phyloP scores from a whole-genome alignment of 371 early-diverging fungal genomes.

The Capillidium rhysosporum region DNA sequence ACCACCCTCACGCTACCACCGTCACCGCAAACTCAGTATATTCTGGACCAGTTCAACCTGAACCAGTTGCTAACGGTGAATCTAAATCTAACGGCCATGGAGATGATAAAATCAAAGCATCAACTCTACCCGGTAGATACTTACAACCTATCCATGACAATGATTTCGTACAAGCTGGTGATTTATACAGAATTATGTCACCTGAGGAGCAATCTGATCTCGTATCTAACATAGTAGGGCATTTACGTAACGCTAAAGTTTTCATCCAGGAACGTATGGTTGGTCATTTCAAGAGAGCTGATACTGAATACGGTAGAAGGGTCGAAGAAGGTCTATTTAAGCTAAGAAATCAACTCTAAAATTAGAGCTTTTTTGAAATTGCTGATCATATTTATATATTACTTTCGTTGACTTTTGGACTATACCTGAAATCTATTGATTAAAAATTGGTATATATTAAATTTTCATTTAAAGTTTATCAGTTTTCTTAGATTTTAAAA shows the following conservation, averaged over 20 bases:
- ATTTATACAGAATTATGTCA: slow-evolving; percentile 23
- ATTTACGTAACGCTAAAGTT: slow-evolving; percentile 22
- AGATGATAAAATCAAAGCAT: slow-evolving; percentile 12
- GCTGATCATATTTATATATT: too few relatives aligned
- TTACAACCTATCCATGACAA: slow-evolving; percentile 24
- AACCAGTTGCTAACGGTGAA: neutral
- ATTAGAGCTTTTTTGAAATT: too few relatives aligned
- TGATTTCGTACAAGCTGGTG: slow-evolving; percentile 30
- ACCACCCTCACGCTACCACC: neutral
- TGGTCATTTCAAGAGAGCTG: slow-evolving; percentile 27
- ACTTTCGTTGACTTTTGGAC: too few relatives aligned
- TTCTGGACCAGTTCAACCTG: neutral
- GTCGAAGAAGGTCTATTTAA: slow-evolving; percentile 22
- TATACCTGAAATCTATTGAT: too few relatives aligned
- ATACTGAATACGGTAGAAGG: slow-evolving; percentile 30
- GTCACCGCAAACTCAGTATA: slow-evolving; percentile 9
- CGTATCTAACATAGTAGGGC: slow-evolving; percentile 21
- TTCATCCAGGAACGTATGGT: slow-evolving; percentile 35
- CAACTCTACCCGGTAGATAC: slow-evolving; percentile 26
- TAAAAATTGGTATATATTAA: too few relatives aligned
- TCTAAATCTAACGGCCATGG: neutral
- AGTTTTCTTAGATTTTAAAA: too few relatives aligned
- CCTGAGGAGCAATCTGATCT: slow-evolving; percentile 22
- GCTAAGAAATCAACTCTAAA: too few relatives aligned
- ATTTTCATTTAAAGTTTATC: too few relatives aligned